phyloP scores from a whole-genome alignment of 2,329 filamentous ascomycete genomes.

The Cladosporium cucumerinum region DNA sequence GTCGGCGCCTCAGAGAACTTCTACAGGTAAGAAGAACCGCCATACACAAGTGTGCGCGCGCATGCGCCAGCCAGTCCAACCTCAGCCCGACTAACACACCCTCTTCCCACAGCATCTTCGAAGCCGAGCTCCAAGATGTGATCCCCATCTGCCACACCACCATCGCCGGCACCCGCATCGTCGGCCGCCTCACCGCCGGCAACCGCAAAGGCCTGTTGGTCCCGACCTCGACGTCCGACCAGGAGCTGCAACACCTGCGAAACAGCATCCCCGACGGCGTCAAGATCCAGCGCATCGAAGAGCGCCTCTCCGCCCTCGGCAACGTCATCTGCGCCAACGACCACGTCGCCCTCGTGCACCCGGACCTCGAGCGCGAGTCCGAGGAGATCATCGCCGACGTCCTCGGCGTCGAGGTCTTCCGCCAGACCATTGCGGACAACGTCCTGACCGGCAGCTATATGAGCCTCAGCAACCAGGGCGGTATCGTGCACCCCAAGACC shows the following conservation, averaged over 20 bases:
- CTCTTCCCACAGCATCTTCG: conserved; percentile 69
- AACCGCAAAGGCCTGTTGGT: conserved; percentile 97
- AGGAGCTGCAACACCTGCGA: conserved; percentile 94
- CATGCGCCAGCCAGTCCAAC: conserved; percentile 6
- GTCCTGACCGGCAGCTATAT: conserved; percentile 96
- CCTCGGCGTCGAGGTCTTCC: conserved; percentile 81
- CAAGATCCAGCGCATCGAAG: conserved; percentile 96
- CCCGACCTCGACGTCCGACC: conserved; percentile 92
- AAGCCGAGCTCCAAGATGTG: conserved; percentile 94
- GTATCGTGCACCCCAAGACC: conserved; percentile 96
- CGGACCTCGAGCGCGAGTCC: conserved; percentile 93
- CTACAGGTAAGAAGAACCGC: conserved; percentile 52
- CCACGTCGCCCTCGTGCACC: conserved; percentile 93
- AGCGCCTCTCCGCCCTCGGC: conserved; percentile 88
- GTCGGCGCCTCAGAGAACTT: conserved; percentile 98
- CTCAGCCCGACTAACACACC: background rate
- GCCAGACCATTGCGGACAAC: conserved; percentile 95
- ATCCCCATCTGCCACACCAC: conserved; percentile 96
- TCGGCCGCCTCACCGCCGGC: conserved; percentile 90
- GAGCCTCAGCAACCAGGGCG: conserved; percentile 91
- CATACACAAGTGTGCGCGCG: background rate
- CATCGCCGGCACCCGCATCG: conserved; percentile 93
- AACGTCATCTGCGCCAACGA: conserved; percentile 98
- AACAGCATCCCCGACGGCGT: conserved; percentile 90
- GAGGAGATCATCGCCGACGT: conserved; percentile 98